phyloP scores from a whole-genome alignment of 345 rosid species.

The Eucalyptus polyanthemos region DNA sequence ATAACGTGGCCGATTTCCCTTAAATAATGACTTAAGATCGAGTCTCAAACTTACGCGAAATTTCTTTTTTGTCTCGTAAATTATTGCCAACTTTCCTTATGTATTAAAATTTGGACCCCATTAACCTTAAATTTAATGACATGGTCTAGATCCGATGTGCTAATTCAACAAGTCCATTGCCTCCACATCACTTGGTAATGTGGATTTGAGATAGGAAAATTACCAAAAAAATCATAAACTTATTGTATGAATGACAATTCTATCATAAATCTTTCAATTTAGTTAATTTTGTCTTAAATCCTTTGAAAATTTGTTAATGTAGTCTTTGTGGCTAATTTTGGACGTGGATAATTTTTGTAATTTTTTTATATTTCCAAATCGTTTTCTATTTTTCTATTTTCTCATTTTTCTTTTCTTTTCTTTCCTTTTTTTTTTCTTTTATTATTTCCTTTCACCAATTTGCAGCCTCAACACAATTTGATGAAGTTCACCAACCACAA shows the following conservation, averaged over 20 bases:
- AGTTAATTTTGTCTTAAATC: too few species aligned
- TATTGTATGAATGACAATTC: not conserved
- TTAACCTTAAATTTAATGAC: too few species aligned
- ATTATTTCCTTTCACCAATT: too few species aligned
- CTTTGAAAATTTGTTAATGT: not conserved
- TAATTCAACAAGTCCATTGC: not conserved
- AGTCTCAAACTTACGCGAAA: not conserved
- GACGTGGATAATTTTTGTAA: too few species aligned
- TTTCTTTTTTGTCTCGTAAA: not conserved
- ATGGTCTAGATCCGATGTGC: not conserved
- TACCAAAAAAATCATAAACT: too few species aligned
- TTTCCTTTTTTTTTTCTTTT: too few species aligned
- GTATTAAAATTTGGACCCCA: too few species aligned
- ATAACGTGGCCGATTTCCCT: not conserved
- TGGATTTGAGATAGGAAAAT: not conserved
- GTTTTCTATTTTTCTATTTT: too few species aligned
- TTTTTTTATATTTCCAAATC: rapidly evolving
- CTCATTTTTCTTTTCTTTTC: too few species aligned
- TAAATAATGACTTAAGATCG: not conserved
- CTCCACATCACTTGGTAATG: not conserved
- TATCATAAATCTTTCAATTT: too few species aligned
- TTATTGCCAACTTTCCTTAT: not conserved
- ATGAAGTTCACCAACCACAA: too few species aligned
- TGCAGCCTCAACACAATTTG: rapidly evolving
- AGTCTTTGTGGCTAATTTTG: not conserved